These are phyloP conservation scores for Aspergillus aculeatinus DNA, from an alignment of 2,329 filamentous ascomycete species.

Conservation along the genomic window DNA sequence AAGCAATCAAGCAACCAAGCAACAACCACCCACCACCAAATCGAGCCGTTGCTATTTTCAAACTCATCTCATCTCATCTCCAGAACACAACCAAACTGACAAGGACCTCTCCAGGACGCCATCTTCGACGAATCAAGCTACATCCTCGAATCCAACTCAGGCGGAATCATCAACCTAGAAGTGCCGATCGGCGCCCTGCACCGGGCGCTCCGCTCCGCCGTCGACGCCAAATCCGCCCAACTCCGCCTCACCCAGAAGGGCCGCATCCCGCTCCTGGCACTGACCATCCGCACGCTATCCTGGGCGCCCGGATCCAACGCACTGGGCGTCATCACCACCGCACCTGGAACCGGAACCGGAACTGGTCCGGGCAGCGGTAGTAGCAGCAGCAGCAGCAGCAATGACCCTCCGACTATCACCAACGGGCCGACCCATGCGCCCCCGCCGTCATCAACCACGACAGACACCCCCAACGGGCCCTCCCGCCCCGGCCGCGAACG, in stretches of 20 bases:
- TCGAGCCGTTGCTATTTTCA: too few relatives aligned
- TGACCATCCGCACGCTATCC: slow-evolving; percentile 74
- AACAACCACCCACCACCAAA: not conserved
- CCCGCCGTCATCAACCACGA: slow-evolving; percentile 34
- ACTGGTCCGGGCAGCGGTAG: too few relatives aligned
- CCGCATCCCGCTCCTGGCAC: slow-evolving; percentile 76
- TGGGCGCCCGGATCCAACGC: slow-evolving; percentile 54
- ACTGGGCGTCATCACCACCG: slow-evolving; percentile 44
- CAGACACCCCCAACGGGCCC: slow-evolving; percentile 43
- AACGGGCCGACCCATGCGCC: slow-evolving; percentile 20
- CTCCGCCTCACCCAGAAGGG: slow-evolving; percentile 93
- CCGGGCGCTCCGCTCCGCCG: slow-evolving; percentile 85
- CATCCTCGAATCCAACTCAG: slow-evolving; percentile 82
- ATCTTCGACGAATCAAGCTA: slow-evolving; percentile 79
- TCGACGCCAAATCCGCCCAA: slow-evolving; percentile 75
- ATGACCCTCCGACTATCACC: too few relatives aligned
- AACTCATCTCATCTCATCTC: too few relatives aligned
- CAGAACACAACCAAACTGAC: not conserved
- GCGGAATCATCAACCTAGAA: slow-evolving; percentile 88
- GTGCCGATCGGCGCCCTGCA: slow-evolving; percentile 84
- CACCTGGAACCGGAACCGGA: too few relatives aligned
- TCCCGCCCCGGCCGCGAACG: slow-evolving; percentile 63
- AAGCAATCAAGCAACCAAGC: not conserved
- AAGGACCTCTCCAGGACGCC: slow-evolving; percentile 56
- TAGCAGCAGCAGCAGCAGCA: too few relatives aligned